A percentile compares a stretch with the other conserved stretches of the same genome.
Evolutionary conservation across 345 rosid genomes (phyloP).

Genomic region (Eucalyptus erythrocorys): DNA sequence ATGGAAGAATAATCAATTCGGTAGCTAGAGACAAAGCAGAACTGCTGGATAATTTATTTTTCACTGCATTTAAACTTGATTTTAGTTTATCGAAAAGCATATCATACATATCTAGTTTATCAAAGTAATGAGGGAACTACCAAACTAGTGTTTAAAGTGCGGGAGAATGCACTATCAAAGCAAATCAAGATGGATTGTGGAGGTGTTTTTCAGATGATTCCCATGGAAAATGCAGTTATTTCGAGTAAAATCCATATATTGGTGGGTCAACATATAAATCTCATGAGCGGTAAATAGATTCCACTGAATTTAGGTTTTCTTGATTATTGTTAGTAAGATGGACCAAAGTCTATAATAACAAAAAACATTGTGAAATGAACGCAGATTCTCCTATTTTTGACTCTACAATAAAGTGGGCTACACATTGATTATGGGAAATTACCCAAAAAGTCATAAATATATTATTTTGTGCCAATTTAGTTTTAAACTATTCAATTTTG

Average conservation of each 20-base stretch:
- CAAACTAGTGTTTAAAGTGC: not conserved
- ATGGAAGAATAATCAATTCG: not conserved
- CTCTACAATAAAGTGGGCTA: not conserved
- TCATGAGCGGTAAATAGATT: not conserved
- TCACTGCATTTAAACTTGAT: not conserved
- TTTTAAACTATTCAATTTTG: rapidly evolving
- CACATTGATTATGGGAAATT: too few relatives aligned
- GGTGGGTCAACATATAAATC: not conserved
- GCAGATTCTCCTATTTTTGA: rapidly evolving
- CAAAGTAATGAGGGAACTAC: not conserved
- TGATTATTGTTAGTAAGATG: not conserved
- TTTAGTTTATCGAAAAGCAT: not conserved
- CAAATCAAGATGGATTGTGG: not conserved
- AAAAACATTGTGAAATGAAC: not conserved
- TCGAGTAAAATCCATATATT: not conserved
- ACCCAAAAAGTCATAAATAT: too few relatives aligned
- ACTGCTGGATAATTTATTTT: not conserved
- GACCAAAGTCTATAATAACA: not conserved
- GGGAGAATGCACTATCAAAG: not conserved
- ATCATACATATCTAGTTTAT: not conserved
- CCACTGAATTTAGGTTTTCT: not conserved
- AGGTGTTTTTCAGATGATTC: not conserved
- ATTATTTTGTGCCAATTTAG: rapidly evolving
- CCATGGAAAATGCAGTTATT: not conserved
- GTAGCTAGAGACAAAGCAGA: not conserved